Evolutionary conservation across 306 rosid species (phyloP).

Genomic region (Senna tora): DNA sequence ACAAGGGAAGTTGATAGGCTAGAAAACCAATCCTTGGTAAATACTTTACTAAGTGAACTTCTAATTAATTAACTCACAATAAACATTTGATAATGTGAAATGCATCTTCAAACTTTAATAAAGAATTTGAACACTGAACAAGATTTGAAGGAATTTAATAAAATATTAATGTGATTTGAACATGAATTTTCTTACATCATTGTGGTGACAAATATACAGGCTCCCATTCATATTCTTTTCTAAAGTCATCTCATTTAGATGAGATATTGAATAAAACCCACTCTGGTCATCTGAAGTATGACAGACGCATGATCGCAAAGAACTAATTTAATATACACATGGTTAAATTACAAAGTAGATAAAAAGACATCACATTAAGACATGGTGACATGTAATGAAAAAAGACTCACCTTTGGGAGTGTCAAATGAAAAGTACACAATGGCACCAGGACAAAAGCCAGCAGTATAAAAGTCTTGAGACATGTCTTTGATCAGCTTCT

Average conservation of each 20-base stretch:
- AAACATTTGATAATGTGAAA: not conserved
- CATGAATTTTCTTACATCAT: too few species aligned
- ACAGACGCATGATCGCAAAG: not conserved
- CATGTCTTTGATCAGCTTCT: slow-evolving; percentile 66
- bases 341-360: not conserved
- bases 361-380: slow-evolving; percentile 15
- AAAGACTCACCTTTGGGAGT: slow-evolving; percentile 60
- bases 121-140: not conserved
- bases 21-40: slow-evolving; percentile 3
- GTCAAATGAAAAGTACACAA: slow-evolving; percentile 76
- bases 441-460: slow-evolving; percentile 92
- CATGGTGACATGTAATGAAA: not conserved
- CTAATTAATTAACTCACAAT: not conserved
- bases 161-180: not conserved
- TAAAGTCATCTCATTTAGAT: not conserved
- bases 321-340: not conserved
- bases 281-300: not conserved
- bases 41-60: not conserved
- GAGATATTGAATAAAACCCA: not conserved
- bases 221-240: not conserved
- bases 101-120: slow-evolving; percentile 15
- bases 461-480: slow-evolving; percentile 74
- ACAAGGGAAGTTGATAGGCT: not conserved
- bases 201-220: not conserved
- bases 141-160: not conserved